Percentiles rank a stretch among this genome's conserved stretches.
These are phyloP conservation scores for Plasmodium cynomolgi DNA, from an alignment of 169 alveolate species.

Conservation along the genomic window DNA sequence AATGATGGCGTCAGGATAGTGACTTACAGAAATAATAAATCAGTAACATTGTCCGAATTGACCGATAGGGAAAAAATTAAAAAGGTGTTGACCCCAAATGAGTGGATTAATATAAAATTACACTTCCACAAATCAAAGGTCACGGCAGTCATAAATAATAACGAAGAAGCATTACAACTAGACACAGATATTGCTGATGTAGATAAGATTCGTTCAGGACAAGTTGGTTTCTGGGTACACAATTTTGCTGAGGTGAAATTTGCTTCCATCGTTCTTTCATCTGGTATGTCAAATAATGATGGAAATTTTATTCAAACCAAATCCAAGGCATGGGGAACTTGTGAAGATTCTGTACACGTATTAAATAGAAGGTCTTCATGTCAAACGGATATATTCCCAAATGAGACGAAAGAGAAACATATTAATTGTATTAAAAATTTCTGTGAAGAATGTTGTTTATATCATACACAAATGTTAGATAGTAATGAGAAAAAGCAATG, in stretches of 20 bases:
- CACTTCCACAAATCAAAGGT: conserved; percentile 74
- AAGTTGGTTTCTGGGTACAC: conserved; percentile 72
- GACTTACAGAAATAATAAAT: conserved; percentile 64
- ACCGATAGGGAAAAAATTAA: conserved; percentile 77
- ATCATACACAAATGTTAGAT: conserved; percentile 82
- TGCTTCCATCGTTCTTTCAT: conserved; percentile 53
- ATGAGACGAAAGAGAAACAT: conserved; percentile 76
- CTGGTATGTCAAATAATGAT: conserved; percentile 13
- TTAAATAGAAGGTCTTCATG: conserved; percentile 78
- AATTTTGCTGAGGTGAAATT: conserved; percentile 76
- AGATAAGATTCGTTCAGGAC: conserved; percentile 77
- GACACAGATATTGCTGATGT: conserved; percentile 67
- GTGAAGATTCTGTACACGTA: conserved; percentile 80
- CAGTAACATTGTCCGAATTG: conserved; percentile 76
- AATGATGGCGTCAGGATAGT: conserved; percentile 8
- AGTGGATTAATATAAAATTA: conserved; percentile 80
- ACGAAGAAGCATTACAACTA: conserved; percentile 61
- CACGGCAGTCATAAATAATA: conserved; percentile 62
- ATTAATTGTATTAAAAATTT: conserved; percentile 78
- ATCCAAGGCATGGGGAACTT: conserved; percentile 81
- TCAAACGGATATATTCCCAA: conserved; percentile 76
- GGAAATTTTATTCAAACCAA: conserved; percentile 54
- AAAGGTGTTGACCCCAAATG: conserved; percentile 52
- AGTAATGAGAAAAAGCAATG: conserved; percentile 79
- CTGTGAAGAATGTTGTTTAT: conserved; percentile 82